A percentile compares a stretch with the other conserved stretches of the same genome.
Conservation (phyloP, 2,329 filamentous ascomycete genomes). For the Apiospora hydei region DNA sequence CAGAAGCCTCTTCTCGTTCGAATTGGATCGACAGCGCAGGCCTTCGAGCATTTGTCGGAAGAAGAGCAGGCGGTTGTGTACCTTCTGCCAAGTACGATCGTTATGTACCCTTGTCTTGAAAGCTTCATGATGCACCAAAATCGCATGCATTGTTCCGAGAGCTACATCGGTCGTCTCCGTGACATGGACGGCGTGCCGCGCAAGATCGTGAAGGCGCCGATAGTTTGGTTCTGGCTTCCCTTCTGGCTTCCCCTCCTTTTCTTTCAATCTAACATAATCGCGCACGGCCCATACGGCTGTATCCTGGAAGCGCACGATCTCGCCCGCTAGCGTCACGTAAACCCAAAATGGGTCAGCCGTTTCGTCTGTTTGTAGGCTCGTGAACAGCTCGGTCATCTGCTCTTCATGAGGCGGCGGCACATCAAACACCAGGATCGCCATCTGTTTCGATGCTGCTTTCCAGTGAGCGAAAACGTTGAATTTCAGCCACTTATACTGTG, state of each 20-base stretch:
- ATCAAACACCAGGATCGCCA: slow-evolving; percentile 44
- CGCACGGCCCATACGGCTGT: slow-evolving; percentile 50
- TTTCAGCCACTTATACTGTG: slow-evolving; percentile 45
- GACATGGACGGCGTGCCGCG: slow-evolving; percentile 53
- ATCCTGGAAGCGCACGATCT: slow-evolving; percentile 44
- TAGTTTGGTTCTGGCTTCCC: slow-evolving; percentile 44
- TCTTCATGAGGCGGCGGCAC: slow-evolving; percentile 16
- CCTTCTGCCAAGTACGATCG: slow-evolving; percentile 28
- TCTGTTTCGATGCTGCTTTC: slow-evolving; percentile 34
- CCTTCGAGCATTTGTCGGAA: slow-evolving; percentile 44
- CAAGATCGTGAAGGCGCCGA: slow-evolving; percentile 47
- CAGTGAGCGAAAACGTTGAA: slow-evolving; percentile 44
- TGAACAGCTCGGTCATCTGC: slow-evolving; percentile 24
- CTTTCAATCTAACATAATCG: slow-evolving; percentile 43
- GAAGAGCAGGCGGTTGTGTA: slow-evolving; percentile 44
- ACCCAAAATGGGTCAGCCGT: slow-evolving; percentile 46
- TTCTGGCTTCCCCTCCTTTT: slow-evolving; percentile 33
- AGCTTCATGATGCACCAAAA: slow-evolving; percentile 42
- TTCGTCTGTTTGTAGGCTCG: slow-evolving; percentile 25
- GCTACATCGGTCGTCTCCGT: slow-evolving; percentile 50
- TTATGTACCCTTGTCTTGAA: background rate
- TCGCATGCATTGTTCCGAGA: slow-evolving; percentile 44
- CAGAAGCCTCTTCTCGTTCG: slow-evolving; percentile 55
- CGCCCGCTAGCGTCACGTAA: slow-evolving; percentile 40
- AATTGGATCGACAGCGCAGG: slow-evolving; percentile 45